Percentiles rank a stretch among this genome's conserved stretches.
These are phyloP conservation scores for Austroboletus novae-zelandiae DNA, from an alignment of 1,284 basidiomycete species.

Conservation along the genomic window DNA sequence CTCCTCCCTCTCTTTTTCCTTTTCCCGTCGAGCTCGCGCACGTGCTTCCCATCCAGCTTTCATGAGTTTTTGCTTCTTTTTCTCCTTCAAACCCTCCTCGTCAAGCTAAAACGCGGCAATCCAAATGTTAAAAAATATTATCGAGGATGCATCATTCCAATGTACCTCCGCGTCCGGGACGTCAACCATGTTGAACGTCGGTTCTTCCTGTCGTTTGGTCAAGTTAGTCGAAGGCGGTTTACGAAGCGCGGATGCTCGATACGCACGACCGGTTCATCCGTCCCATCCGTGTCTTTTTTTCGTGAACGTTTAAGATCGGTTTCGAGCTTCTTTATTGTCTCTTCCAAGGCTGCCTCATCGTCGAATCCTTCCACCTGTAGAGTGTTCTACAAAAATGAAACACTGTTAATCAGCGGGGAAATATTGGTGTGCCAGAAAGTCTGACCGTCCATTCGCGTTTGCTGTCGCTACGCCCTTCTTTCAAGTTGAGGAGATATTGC, in stretches of 20 bases:
- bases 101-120: conserved; percentile 60
- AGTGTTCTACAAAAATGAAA: conserved; percentile 41
- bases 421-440: neutral
- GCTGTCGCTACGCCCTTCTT: conserved; percentile 66
- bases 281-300: conserved; percentile 70
- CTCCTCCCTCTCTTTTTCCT: conserved; percentile 79
- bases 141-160: neutral
- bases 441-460: conserved; percentile 74
- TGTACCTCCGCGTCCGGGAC: conserved; percentile 83
- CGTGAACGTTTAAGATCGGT: conserved; percentile 62
- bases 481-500: conserved; percentile 65
- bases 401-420: neutral
- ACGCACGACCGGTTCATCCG: conserved; percentile 53
- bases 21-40: conserved; percentile 82
- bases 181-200: conserved; percentile 87
- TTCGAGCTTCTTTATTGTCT: conserved; percentile 78
- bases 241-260: conserved; percentile 4
- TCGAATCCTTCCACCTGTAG: conserved; percentile 77
- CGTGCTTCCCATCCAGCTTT: conserved; percentile 97
- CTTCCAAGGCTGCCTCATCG: conserved; percentile 61
- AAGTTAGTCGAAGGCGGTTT: neutral
- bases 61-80: conserved; percentile 88
- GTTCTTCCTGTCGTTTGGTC: conserved; percentile 60
- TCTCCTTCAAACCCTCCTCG: conserved; percentile 93
- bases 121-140: neutral